Conservation (phyloP, 768 basidiomycete genomes). For the Xanthoconium purpureum region DNA sequence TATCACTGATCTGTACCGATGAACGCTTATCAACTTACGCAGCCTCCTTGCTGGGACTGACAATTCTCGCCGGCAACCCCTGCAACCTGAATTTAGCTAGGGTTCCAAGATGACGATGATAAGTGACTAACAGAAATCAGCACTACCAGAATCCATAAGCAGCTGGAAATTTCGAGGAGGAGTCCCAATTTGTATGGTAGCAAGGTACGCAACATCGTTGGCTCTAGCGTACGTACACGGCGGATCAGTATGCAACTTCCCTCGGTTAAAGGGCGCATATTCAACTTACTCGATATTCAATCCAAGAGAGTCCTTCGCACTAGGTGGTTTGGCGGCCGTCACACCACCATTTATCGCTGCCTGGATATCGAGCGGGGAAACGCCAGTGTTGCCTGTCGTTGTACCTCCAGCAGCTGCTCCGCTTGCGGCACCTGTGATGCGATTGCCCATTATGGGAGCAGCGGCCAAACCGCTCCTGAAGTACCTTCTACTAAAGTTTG, state of each 20-base stretch:
- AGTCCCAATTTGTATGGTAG: conserved; percentile 63
- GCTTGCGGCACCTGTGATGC: conserved; percentile 5
- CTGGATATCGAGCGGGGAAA: conserved; percentile 35
- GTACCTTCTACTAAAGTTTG: conserved; percentile 5
- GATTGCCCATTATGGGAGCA: neutral
- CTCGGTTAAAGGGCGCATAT: neutral
- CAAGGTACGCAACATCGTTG: conserved; percentile 55
- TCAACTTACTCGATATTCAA: conserved; percentile 63
- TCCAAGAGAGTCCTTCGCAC: conserved; percentile 54
- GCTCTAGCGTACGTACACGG: conserved; percentile 29
- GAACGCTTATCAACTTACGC: conserved; percentile 33
- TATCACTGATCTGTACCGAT: conserved; percentile 9
- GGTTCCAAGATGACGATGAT: neutral
- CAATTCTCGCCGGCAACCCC: conserved; percentile 58
- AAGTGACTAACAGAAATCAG: conserved; percentile 50
- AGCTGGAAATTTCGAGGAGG: conserved; percentile 54
- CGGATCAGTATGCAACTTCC: neutral
- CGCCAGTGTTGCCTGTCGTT: conserved; percentile 24
- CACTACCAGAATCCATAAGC: conserved; percentile 69
- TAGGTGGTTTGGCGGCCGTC: conserved; percentile 41
- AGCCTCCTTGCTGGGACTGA: conserved; percentile 39
- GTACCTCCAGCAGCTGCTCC: conserved; percentile 6
- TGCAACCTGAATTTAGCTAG: neutral
- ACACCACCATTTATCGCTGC: conserved; percentile 38
- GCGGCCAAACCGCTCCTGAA: conserved; percentile 11